phyloP scores from a whole-genome alignment of 306 rosid genomes.

The Glycine tomentella region DNA sequence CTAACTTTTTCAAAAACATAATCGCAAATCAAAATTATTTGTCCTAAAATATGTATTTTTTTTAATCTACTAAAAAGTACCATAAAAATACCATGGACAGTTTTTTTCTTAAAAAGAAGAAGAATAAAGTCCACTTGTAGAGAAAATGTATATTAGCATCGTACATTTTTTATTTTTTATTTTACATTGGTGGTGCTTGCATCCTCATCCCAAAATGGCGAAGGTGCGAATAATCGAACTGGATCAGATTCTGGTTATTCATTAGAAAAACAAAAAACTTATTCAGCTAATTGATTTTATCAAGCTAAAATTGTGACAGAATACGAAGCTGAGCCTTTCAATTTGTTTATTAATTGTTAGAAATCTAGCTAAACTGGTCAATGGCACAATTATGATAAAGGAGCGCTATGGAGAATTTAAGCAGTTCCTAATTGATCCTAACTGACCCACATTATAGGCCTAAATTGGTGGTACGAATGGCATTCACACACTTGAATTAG shows the following conservation, averaged over 20 bases:
- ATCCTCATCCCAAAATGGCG: background rate
- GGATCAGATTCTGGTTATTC: slow-evolving; percentile 18
- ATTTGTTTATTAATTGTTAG: background rate
- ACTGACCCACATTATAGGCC: background rate
- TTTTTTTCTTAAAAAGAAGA: background rate
- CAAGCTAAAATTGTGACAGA: background rate
- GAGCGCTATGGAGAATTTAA: background rate
- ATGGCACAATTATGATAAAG: background rate
- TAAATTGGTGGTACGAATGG: background rate
- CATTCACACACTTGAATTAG: background rate
- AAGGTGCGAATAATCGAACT: background rate
- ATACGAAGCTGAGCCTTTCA: background rate
- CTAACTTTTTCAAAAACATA: too few species aligned
- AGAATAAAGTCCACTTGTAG: background rate
- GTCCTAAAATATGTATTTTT: too few species aligned
- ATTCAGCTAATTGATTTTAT: background rate
- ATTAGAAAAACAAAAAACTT: background rate
- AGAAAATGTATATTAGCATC: background rate
- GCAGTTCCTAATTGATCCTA: background rate
- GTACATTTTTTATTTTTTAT: background rate
- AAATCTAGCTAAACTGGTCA: background rate
- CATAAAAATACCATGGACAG: background rate
- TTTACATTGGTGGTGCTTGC: slow-evolving; percentile 14
- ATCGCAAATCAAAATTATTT: too few species aligned
- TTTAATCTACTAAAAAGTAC: background rate